These are phyloP conservation scores for Claviceps paspali DNA, from an alignment of 2,329 filamentous ascomycete species.

Conservation along the genomic window DNA sequence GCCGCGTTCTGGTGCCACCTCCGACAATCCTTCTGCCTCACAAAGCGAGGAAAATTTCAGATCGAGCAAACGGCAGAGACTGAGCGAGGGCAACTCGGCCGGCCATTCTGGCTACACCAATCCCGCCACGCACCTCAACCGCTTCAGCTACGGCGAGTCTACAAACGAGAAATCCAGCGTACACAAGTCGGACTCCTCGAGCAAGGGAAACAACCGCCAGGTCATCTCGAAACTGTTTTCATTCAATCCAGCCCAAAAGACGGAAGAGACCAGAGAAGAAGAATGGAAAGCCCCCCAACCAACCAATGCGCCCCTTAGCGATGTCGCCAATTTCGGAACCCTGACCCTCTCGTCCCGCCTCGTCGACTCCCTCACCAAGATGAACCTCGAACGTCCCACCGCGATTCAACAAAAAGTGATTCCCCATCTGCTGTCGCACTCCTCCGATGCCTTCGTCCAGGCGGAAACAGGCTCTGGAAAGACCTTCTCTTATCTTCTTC, in stretches of 20 bases:
- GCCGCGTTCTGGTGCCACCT: slow-evolving; percentile 11
- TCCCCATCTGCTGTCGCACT: slow-evolving; percentile 60
- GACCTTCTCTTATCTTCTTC: slow-evolving; percentile 87
- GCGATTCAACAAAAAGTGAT: slow-evolving; percentile 89
- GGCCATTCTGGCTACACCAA: slow-evolving; percentile 1
- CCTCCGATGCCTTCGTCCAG: slow-evolving; percentile 88
- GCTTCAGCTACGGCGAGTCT: slow-evolving; percentile 6
- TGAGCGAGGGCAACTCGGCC: slow-evolving; percentile 13
- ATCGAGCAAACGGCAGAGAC: slow-evolving; percentile 31
- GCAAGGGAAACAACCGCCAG: slow-evolving; percentile 25
- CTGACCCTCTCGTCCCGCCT: slow-evolving; percentile 70
- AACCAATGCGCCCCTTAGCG: slow-evolving; percentile 79
- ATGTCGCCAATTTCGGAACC: slow-evolving; percentile 74
- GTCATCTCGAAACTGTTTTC: slow-evolving; percentile 88
- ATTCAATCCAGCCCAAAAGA: slow-evolving; percentile 65
- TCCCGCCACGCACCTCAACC: not conserved
- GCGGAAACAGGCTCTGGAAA: slow-evolving; percentile 97
- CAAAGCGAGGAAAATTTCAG: slow-evolving; percentile 16
- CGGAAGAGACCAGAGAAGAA: slow-evolving; percentile 36
- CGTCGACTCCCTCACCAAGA: slow-evolving; percentile 72
- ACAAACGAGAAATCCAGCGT: slow-evolving; percentile 7
- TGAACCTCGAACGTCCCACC: slow-evolving; percentile 79
- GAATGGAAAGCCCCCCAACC: slow-evolving; percentile 48
- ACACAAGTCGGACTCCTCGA: slow-evolving; percentile 8
- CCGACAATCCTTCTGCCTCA: slow-evolving; percentile 7